These are phyloP conservation scores for Hericium rajendrae DNA, from an alignment of 768 basidiomycete species.

Conservation along the genomic window DNA sequence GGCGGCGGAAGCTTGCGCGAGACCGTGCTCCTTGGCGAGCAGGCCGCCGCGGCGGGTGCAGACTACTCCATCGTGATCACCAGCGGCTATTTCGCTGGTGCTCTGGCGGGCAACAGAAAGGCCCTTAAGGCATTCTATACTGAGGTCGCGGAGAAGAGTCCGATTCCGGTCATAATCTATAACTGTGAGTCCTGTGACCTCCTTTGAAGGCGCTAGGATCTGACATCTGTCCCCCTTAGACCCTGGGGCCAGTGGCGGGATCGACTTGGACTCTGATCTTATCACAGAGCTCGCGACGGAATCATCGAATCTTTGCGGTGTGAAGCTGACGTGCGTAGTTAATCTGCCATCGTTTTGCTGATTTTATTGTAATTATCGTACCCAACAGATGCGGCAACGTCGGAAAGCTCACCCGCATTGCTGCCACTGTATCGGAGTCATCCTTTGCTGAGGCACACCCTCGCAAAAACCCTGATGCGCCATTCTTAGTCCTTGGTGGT, in stretches of 20 bases:
- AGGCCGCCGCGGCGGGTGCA: slow-evolving; percentile 79
- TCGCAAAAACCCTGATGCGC: slow-evolving; percentile 52
- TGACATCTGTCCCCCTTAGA: slow-evolving; percentile 31
- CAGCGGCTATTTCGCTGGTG: slow-evolving; percentile 82
- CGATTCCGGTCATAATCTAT: slow-evolving; percentile 83
- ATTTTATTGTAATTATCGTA: background rate
- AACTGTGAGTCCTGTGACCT: slow-evolving; percentile 48
- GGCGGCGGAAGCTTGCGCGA: slow-evolving; percentile 79
- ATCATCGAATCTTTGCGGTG: slow-evolving; percentile 71
- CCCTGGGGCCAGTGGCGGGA: slow-evolving; percentile 81
- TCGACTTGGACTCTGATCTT: slow-evolving; percentile 85
- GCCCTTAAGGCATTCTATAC: slow-evolving; percentile 75
- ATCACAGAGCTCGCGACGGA: slow-evolving; percentile 71
- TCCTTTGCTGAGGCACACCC: slow-evolving; percentile 51
- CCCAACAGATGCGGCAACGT: slow-evolving; percentile 72
- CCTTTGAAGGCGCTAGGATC: background rate
- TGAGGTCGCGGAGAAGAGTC: slow-evolving; percentile 70
- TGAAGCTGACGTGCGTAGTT: slow-evolving; percentile 74
- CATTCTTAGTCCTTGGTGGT: slow-evolving; percentile 82
- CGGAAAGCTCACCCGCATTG: slow-evolving; percentile 82
- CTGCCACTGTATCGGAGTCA: slow-evolving; percentile 49
- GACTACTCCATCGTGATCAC: slow-evolving; percentile 81
- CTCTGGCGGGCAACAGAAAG: slow-evolving; percentile 43
- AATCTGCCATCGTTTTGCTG: background rate
- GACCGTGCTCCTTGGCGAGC: slow-evolving; percentile 62